Evolutionary conservation across 768 basidiomycete genomes (phyloP).

Genomic region (Suillus sp.): DNA sequence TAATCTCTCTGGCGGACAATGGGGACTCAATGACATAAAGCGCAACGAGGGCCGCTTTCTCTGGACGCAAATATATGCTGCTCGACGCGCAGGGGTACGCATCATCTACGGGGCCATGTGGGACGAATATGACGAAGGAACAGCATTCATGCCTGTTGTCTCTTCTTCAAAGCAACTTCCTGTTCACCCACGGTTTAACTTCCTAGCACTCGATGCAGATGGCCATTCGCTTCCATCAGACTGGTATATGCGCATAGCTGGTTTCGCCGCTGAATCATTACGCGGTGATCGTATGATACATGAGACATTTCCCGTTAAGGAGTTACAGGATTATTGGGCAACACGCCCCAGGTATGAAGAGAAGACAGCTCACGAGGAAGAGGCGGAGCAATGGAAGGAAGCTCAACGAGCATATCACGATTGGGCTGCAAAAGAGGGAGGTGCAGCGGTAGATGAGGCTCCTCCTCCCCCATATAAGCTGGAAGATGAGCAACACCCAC

Average conservation of each 20-base stretch:
- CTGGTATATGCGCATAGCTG: constrained; percentile 85
- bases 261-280: constrained; percentile 69
- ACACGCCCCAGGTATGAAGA: constrained; percentile 59
- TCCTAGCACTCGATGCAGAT: constrained; percentile 77
- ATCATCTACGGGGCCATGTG: constrained; percentile 85
- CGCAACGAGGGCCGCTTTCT: constrained; percentile 76
- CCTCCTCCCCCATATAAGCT: constrained; percentile 75
- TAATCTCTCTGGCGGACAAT: constrained; percentile 71
- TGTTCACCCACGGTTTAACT: constrained; percentile 54
- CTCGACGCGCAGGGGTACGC: constrained; percentile 57
- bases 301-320: constrained; percentile 69
- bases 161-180: constrained; percentile 61
- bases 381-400: constrained; percentile 28
- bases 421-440: constrained; percentile 37
- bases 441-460: constrained; percentile 45
- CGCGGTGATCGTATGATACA: constrained; percentile 63
- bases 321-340: constrained; percentile 75
- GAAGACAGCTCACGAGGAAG: constrained; percentile 18
- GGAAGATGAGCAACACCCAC: constrained; percentile 39
- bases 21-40: constrained; percentile 71
- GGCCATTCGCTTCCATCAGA: constrained; percentile 77
- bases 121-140: constrained; percentile 91
- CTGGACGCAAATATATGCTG: constrained; percentile 78
- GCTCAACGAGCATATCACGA: constrained; percentile 41
- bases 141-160: constrained; percentile 77